Evolutionary conservation across 352 stramenopile genomes (phyloP).

Genomic region (Proteromonas lacertae): DNA sequence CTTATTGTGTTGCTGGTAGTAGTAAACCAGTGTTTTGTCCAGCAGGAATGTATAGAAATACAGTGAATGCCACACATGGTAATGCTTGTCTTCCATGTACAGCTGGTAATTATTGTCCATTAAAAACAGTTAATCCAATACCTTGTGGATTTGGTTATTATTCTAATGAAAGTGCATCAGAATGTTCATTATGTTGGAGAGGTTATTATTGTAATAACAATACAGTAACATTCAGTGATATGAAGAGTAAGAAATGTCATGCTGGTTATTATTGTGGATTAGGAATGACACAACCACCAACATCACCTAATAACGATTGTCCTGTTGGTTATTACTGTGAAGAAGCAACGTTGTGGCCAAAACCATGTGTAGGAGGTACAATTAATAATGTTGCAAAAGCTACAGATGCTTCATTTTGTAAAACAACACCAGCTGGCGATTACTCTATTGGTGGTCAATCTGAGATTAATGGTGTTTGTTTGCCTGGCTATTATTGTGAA

Average conservation of each 20-base stretch:
- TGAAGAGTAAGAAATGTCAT: conserved; percentile 7
- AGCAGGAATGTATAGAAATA: background rate
- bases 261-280: conserved; percentile 10
- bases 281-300: conserved; percentile 2
- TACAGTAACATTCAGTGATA: no score
- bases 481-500: conserved; percentile 35
- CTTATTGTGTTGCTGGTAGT: conserved; percentile 17
- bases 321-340: conserved; percentile 42
- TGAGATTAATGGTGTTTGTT: conserved; percentile 20
- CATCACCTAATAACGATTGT: conserved; percentile 8
- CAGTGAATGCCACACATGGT: no score
- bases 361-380: conserved; percentile 32
- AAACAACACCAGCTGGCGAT: conserved; percentile 4
- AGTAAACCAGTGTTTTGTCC: background rate
- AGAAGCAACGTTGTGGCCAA: conserved; percentile 21
- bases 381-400: background rate
- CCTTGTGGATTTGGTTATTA: conserved; percentile 5
- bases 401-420: background rate
- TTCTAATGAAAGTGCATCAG: conserved; percentile 3
- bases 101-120: conserved; percentile 10
- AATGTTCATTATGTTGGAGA: conserved; percentile 3
- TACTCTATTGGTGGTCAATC: conserved; percentile 12
- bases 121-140: conserved; percentile 17
- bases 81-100: conserved; percentile 9
- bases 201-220: no score